Conservation (phyloP, 1,284 basidiomycete genomes). For the Cryptococcus deneoformans region DNA sequence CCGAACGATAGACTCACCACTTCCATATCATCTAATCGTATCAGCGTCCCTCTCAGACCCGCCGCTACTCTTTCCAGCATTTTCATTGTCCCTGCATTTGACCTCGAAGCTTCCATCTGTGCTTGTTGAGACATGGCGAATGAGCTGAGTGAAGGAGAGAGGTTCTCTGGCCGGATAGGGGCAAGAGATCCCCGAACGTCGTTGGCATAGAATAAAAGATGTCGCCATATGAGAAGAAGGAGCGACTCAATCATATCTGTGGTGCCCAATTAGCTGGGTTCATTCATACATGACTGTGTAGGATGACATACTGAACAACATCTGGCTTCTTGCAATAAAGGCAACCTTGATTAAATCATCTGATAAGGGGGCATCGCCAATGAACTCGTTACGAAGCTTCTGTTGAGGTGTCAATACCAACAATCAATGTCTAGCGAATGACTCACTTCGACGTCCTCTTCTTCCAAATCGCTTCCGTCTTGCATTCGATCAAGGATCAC, state of each 20-base stretch:
- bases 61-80: conserved; percentile 39
- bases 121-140: conserved; percentile 4
- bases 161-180: conserved; percentile 31
- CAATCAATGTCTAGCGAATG: background rate
- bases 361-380: conserved; percentile 64
- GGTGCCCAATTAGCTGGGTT: background rate
- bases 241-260: conserved; percentile 76
- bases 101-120: conserved; percentile 19
- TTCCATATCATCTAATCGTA: conserved; percentile 46
- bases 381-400: conserved; percentile 51
- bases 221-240: conserved; percentile 74
- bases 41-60: conserved; percentile 37
- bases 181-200: conserved; percentile 32
- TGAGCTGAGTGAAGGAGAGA: conserved; percentile 23
- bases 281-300: background rate
- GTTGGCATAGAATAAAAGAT: conserved; percentile 59
- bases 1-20: conserved; percentile 27
- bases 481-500: conserved; percentile 23
- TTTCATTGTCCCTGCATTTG: conserved; percentile 18
- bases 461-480: conserved; percentile 21
- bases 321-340: conserved; percentile 9
- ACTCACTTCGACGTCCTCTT: conserved; percentile 20
- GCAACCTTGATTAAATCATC: conserved; percentile 58
- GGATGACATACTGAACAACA: conserved; percentile 24
- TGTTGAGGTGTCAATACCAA: background rate